These are phyloP conservation scores for Alternaria sp. DNA, from an alignment of 2,329 filamentous ascomycete species.

Conservation along the genomic window DNA sequence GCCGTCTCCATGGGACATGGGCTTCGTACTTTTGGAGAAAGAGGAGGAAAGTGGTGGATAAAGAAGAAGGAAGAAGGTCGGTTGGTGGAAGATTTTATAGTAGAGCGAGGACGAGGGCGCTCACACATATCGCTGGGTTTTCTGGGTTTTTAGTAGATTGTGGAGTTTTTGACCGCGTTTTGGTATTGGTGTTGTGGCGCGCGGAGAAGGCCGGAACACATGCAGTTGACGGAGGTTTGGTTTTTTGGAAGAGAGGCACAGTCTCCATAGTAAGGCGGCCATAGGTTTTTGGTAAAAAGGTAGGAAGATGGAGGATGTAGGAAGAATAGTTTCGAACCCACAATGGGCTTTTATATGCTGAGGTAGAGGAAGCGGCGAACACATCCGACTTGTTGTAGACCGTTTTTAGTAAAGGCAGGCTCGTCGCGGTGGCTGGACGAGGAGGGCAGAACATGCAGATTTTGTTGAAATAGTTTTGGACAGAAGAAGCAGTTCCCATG, in stretches of 20 bases:
- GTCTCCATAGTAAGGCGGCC: too few relatives aligned
- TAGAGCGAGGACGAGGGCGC: not conserved
- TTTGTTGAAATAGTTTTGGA: too few relatives aligned
- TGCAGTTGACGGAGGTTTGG: too few relatives aligned
- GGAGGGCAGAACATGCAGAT: not conserved
- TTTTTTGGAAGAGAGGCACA: not conserved
- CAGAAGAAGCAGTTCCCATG: not conserved
- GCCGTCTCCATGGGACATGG: too few relatives aligned
- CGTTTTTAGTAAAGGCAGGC: not conserved
- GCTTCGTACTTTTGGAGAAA: not conserved
- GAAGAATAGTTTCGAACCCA: not conserved
- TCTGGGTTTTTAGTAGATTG: too few relatives aligned
- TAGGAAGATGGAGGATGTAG: not conserved
- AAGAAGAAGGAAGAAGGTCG: not conserved
- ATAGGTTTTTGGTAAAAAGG: not conserved
- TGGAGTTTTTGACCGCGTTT: accelerated
- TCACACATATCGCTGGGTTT: too few relatives aligned
- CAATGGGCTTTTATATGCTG: not conserved
- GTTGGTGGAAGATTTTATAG: not conserved
- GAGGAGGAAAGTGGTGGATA: not conserved
- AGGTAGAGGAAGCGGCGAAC: too few relatives aligned
- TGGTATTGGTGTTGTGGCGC: not conserved
- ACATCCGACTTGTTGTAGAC: not conserved
- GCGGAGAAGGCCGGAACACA: not conserved
- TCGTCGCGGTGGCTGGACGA: not conserved